phyloP scores from a whole-genome alignment of 208 protist genomes.

The Tritrichomonas foetus region DNA sequence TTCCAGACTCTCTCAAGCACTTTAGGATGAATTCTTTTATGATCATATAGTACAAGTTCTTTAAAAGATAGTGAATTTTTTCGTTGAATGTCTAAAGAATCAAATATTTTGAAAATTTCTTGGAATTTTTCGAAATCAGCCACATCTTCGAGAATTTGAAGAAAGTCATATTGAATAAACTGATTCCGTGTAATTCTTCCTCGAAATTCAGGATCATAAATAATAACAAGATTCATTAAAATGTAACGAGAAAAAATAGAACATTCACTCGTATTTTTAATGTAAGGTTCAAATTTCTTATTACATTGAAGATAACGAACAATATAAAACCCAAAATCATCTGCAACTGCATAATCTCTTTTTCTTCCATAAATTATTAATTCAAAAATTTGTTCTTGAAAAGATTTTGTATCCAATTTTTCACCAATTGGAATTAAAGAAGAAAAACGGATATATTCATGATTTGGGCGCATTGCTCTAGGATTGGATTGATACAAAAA shows the following conservation, averaged over 20 bases:
- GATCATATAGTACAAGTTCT: not conserved
- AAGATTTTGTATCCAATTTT: too few relatives aligned
- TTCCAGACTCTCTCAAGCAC: not conserved
- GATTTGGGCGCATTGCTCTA: too few relatives aligned
- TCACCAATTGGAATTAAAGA: too few relatives aligned
- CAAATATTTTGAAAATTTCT: not conserved
- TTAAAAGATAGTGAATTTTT: not conserved
- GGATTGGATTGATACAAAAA: too few relatives aligned
- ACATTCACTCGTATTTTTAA: not conserved
- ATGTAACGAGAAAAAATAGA: not conserved
- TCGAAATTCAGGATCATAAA: not conserved
- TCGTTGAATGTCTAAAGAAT: not conserved
- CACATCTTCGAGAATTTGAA: not conserved
- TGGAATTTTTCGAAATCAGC: not conserved
- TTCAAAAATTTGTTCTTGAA: too few relatives aligned
- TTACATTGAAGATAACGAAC: too few relatives aligned
- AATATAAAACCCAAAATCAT: too few relatives aligned
- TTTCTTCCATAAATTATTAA: too few relatives aligned
- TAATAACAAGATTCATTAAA: not conserved
- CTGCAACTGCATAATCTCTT: too few relatives aligned
- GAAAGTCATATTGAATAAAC: not conserved
- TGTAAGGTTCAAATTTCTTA: too few relatives aligned
- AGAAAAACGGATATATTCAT: too few relatives aligned
- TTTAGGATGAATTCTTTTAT: not conserved
- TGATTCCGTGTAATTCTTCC: not conserved